phyloP scores from a whole-genome alignment of 495 filamentous ascomycete species.

The Cairneyella variabilis region DNA sequence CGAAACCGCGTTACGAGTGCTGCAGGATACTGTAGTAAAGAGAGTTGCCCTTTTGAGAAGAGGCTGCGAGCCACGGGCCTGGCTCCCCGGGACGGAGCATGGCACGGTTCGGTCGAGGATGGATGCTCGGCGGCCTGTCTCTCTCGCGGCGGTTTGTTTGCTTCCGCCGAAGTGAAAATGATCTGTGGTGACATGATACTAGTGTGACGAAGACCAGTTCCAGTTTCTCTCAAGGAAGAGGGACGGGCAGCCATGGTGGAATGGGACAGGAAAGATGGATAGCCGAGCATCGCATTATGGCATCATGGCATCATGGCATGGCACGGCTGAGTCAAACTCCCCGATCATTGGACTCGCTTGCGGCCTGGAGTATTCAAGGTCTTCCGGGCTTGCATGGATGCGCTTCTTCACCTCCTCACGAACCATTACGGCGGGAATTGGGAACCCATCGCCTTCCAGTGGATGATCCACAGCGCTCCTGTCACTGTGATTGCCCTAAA shows the following conservation, averaged over 20 bases:
- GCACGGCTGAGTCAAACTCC: too few species aligned
- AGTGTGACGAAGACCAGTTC: background rate
- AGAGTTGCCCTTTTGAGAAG: background rate
- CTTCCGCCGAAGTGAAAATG: background rate
- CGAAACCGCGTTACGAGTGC: constrained; percentile 20
- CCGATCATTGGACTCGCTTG: too few species aligned
- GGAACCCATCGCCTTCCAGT: background rate
- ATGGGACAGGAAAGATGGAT: background rate
- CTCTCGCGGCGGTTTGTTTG: background rate
- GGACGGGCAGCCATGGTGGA: too few species aligned
- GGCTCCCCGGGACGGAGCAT: background rate
- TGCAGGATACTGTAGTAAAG: too few species aligned
- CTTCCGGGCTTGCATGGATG: too few species aligned
- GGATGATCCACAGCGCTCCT: too few species aligned
- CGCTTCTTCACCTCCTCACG: too few species aligned
- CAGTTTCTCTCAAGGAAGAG: too few species aligned
- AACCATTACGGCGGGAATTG: background rate
- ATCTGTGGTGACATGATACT: background rate
- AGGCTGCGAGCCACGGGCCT: constrained; percentile 10
- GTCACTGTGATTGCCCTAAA: constrained; percentile 13
- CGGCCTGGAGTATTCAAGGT: too few species aligned
- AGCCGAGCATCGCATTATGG: background rate
- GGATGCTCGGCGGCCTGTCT: background rate
- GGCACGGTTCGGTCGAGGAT: background rate
- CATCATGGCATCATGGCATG: too few species aligned